Percentiles rank a stretch among this genome's conserved stretches.
Conservation (phyloP, 2,329 filamentous ascomycete genomes). For the Aureobasidium namibiae region DNA sequence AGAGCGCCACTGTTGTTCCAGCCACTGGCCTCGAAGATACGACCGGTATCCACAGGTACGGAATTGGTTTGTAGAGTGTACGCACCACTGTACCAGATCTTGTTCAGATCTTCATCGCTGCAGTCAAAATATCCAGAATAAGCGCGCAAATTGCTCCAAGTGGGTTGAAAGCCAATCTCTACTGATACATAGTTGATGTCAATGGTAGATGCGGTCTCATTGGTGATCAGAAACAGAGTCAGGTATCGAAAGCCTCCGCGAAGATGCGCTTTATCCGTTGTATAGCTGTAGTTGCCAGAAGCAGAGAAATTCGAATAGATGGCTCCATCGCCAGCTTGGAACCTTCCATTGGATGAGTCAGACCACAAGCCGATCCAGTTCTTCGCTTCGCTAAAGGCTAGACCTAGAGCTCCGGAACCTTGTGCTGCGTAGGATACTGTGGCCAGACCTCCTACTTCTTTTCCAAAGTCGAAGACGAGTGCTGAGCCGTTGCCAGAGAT, state of each 20-base stretch:
- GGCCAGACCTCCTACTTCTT: slow-evolving; percentile 50
- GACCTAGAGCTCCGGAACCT: slow-evolving; percentile 28
- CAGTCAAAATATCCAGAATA: slow-evolving; percentile 31
- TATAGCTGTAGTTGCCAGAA: slow-evolving; percentile 29
- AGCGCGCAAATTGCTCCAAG: slow-evolving; percentile 37
- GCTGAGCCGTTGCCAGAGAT: slow-evolving; percentile 42
- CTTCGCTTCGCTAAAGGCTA: slow-evolving; percentile 36
- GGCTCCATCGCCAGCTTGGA: slow-evolving; percentile 33
- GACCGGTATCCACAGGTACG: slow-evolving; percentile 27
- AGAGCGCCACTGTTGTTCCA: slow-evolving; percentile 31
- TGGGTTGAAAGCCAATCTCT: slow-evolving; percentile 42
- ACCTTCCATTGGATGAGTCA: slow-evolving; percentile 35
- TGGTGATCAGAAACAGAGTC: slow-evolving; percentile 37
- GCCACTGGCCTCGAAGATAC: slow-evolving; percentile 19
- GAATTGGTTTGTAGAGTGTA: slow-evolving; percentile 33
- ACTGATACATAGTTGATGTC: slow-evolving; percentile 32
- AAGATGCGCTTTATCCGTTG: slow-evolving; percentile 36
- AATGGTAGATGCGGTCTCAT: slow-evolving; percentile 26
- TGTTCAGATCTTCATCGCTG: slow-evolving; percentile 42
- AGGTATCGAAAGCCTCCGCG: slow-evolving; percentile 48
- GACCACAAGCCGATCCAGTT: slow-evolving; percentile 36
- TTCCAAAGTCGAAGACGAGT: slow-evolving; percentile 52
- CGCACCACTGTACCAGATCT: slow-evolving; percentile 48
- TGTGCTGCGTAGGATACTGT: slow-evolving; percentile 42
- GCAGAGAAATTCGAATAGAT: slow-evolving; percentile 36